Percentiles rank a stretch among this genome's conserved stretches.
phyloP scores from a whole-genome alignment of 106 monocot genomes.

The Acorus calamus region DNA sequence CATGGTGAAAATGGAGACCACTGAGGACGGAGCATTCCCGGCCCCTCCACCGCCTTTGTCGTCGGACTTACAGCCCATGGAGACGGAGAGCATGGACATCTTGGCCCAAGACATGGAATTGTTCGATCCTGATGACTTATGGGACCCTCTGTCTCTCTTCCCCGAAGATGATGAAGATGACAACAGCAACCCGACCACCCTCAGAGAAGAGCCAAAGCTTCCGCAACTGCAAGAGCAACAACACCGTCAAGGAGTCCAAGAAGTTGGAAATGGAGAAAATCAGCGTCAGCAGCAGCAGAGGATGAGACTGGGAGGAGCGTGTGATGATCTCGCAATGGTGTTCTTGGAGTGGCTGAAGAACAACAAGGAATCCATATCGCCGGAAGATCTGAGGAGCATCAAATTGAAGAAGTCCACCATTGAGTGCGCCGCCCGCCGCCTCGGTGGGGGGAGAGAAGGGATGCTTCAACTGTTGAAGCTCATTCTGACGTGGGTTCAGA shows the following conservation, averaged over 20 bases:
- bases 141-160: constrained; percentile 37
- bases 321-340: constrained; percentile 45
- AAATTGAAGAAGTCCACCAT: constrained; percentile 68
- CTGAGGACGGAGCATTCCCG: neutral
- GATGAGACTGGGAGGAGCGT: neutral
- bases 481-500: constrained; percentile 86
- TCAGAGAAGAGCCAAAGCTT: neutral
- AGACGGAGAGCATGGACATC: constrained; percentile 5
- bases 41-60: neutral
- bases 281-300: neutral
- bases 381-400: constrained; percentile 68
- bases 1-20: neutral
- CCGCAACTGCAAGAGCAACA: neutral
- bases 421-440: constrained; percentile 48
- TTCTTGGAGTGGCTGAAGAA: constrained; percentile 85
- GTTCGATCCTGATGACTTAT: constrained; percentile 16
- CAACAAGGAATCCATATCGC: constrained; percentile 72
- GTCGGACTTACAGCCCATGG: constrained; percentile 1
- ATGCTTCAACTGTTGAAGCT: constrained; percentile 72
- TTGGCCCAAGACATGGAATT: constrained; percentile 26
- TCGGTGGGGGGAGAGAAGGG: constrained; percentile 63
- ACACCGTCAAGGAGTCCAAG: neutral
- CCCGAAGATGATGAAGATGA: constrained; percentile 13
- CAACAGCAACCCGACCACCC: neutral
- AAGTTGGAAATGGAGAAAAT: neutral